Conservation (phyloP, 345 rosid species). For the Lumnitzera littorea region DNA sequence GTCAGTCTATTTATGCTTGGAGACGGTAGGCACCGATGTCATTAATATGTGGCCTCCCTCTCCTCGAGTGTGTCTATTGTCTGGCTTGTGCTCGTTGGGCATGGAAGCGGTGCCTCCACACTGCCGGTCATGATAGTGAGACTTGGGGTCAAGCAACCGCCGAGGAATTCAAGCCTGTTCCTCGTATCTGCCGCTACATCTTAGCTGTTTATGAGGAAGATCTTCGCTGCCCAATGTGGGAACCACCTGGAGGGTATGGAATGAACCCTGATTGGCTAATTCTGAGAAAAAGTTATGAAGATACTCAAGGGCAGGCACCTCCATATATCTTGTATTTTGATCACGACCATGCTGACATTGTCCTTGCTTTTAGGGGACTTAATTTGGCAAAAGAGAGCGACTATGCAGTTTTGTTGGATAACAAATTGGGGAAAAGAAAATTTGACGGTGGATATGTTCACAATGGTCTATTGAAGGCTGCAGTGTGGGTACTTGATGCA, state of each 20-base stretch:
- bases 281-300: slow-evolving; percentile 56
- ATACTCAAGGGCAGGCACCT: slow-evolving; percentile 75
- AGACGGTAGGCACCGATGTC: slow-evolving; percentile 47
- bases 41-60: slow-evolving; percentile 71
- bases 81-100: slow-evolving; percentile 98
- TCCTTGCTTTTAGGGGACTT: slow-evolving; percentile 76
- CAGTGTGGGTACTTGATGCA: slow-evolving; percentile 70
- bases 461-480: slow-evolving; percentile 86
- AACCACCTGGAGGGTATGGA: slow-evolving; percentile 83
- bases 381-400: slow-evolving; percentile 92
- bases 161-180: slow-evolving; percentile 81
- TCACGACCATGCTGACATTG: slow-evolving; percentile 62
- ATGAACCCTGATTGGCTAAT: slow-evolving; percentile 65
- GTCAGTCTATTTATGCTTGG: background rate
- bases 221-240: slow-evolving; percentile 75
- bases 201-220: slow-evolving; percentile 92
- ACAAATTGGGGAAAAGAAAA: slow-evolving; percentile 69
- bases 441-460: slow-evolving; percentile 95
- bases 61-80: slow-evolving; percentile 90
- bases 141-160: slow-evolving; percentile 85
- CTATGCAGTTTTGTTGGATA: slow-evolving; percentile 75
- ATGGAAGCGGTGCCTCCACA: slow-evolving; percentile 86
- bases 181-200: slow-evolving; percentile 83
- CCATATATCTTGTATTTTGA: slow-evolving; percentile 74
- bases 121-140: slow-evolving; percentile 88